Evolutionary conservation across 495 filamentous ascomycete species (phyloP), one percentile per base, ranked within the genome.

Genomic region (Achaetomiella virescens): DNA sequence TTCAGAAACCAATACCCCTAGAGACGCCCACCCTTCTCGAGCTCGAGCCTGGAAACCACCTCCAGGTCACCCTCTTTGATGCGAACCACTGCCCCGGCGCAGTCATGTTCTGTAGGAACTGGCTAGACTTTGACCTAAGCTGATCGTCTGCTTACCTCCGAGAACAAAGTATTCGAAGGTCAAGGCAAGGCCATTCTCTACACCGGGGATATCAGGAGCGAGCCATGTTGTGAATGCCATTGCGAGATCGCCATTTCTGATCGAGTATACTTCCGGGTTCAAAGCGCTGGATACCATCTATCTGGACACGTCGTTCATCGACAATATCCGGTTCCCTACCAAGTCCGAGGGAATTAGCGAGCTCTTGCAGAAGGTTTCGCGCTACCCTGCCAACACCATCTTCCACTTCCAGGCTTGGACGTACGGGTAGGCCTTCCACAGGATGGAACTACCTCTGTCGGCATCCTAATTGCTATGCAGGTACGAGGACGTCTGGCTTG

Each of bases 341-440:
- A 84, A 88, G 66, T 82, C 87, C 3, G 82, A 91, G 29, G 91
- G 91, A 0, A 70, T 97, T 11, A 65, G 70, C 3, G 90, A 95
- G 64, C 78, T 97, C 2, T 63, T 96, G 2, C 65, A 76, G 25
- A 88, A 90, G 63, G 75, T 95, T 0, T 63, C 72, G 0, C 61
- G 72, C 11, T 96, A 93, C 68, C 87, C 91, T 0, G 52, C 73
- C 10, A 81, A 91, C 21, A 95, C 89, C 0, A 70, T 84, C 6
- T 96, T 97, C 62, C 87, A 95, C 68, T 81, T 97, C 46, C 78
- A 89, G 46, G 81, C 91, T 2, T 97, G 91, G 92, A 97, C 92
- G 1, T 95, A 93, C 66, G 92, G 92, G 48, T 85, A 79, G 63
- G 71, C 58, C 8, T 40, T n/a, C 18, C 0, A 7, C n/a, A 12